These are phyloP conservation scores for Penicillium sp. DNA, from an alignment of 2,329 filamentous ascomycete species.

Conservation along the genomic window DNA sequence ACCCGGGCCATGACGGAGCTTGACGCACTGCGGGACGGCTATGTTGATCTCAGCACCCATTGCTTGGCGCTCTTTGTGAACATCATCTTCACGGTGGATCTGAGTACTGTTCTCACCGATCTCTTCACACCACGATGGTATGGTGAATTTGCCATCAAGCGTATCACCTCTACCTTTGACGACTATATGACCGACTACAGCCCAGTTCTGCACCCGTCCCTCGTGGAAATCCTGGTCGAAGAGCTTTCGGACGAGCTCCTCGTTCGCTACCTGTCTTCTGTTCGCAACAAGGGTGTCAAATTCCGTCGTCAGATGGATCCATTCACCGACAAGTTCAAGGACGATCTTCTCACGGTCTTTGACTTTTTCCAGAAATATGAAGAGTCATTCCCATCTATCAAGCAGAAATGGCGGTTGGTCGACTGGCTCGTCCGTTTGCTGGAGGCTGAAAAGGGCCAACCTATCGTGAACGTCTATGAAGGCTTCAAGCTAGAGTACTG, in stretches of 20 bases:
- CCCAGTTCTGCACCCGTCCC: conserved; percentile 73
- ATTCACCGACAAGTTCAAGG: conserved; percentile 87
- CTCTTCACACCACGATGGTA: conserved; percentile 96
- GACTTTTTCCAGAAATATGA: conserved; percentile 74
- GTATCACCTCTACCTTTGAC: conserved; percentile 89
- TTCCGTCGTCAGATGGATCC: conserved; percentile 74
- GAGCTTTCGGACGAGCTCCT: conserved; percentile 90
- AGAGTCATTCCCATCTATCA: conserved; percentile 69
- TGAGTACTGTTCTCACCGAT: conserved; percentile 71
- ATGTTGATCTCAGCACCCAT: conserved; percentile 90
- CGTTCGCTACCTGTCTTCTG: conserved; percentile 71
- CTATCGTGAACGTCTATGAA: conserved; percentile 71
- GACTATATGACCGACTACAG: conserved; percentile 90
- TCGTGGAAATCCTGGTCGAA: conserved; percentile 87
- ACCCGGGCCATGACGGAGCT: conserved; percentile 67
- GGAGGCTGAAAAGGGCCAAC: conserved; percentile 64
- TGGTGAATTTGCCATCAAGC: conserved; percentile 74
- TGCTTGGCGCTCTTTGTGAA: conserved; percentile 82
- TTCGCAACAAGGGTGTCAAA: conserved; percentile 84
- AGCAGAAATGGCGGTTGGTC: conserved; percentile 86
- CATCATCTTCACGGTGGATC: conserved; percentile 86
- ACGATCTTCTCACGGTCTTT: conserved; percentile 85
- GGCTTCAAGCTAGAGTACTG: conserved; percentile 81
- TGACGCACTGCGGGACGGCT: conserved; percentile 73
- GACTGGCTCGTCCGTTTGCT: conserved; percentile 76